Base-by-base conservation (phyloP, 2,329 filamentous ascomycete species). In the Grosmannia serpens region DNA sequence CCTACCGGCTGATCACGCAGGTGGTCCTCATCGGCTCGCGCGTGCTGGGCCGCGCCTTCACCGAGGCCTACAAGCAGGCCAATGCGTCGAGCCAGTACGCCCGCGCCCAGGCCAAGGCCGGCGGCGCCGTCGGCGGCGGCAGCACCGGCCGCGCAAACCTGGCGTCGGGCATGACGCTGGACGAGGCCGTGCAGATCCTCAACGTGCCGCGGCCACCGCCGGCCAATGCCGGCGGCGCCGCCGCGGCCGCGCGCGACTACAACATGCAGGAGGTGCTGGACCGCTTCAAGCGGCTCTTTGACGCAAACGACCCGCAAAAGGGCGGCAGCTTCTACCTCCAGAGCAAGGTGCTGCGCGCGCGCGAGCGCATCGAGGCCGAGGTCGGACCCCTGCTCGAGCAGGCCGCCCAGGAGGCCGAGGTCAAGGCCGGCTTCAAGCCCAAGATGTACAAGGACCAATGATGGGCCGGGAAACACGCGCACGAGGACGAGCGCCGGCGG, bases 291-390 rank as follows among this genome's bases (percentile, higher is more conserved):
- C 85, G 87, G 64, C 77, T 99, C 53, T 99, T 96, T 70, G 94
- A 99, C 73, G 77, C 83, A 66, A 99, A 99, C 75, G 89, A 99
- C 64, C 92, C 94, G 13, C 81, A 95, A 73, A 96, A 96, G 69
- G 94, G 94, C 41, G 94, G 94, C 57, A 96, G 91, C 68, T 99
- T 99, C 74, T 99, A 99, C 73, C 79, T 99, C 54, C 94, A 99
- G 75, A 97, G 92, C 79, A 99, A 99, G 76, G 84, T 99, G 58
- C 75, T 97, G 65, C 81, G 94, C 62, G 94, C 94, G 60, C 83
- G 92, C 67, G 92, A 99, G 75, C 80, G 94, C 63, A 87, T 99
- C 74, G 92, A 97, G 76, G 80, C 87, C 67, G 92, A 99, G 74
- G 76, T 94, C 47, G 80, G 85, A 63, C 84, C 88, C 60, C 81